Percentiles rank a stretch among this genome's conserved stretches.
Evolutionary conservation across 2,329 filamentous ascomycete species (phyloP).

Genomic region (Talaromyces sp.): DNA sequence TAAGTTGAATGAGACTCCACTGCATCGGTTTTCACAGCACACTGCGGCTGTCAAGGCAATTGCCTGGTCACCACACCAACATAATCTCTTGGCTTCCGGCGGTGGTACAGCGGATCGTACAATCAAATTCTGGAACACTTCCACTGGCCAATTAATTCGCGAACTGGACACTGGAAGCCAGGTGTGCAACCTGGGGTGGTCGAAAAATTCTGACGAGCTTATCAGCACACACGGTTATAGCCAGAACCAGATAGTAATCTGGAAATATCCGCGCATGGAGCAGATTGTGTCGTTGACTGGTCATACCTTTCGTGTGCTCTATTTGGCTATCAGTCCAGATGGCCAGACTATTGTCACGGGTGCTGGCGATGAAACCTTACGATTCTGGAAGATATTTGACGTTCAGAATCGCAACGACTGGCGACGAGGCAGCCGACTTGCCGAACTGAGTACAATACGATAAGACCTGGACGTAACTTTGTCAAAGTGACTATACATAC

Average conservation of each 20-base stretch:
- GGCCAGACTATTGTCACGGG: constrained; percentile 92
- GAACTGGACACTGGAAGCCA: constrained; percentile 96
- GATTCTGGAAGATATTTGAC: constrained; percentile 97
- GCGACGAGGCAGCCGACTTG: constrained; percentile 62
- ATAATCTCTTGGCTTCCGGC: constrained; percentile 87
- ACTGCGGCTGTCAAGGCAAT: constrained; percentile 97
- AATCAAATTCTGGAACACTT: constrained; percentile 97
- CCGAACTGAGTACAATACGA: constrained; percentile 81
- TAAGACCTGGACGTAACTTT: constrained; percentile 23
- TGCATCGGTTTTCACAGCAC: constrained; percentile 93
- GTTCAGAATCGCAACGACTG: constrained; percentile 66
- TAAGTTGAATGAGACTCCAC: constrained; percentile 83
- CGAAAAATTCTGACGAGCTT: constrained; percentile 94
- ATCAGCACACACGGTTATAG: constrained; percentile 96
- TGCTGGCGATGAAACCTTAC: constrained; percentile 89
- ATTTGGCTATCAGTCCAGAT: constrained; percentile 95
- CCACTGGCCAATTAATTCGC: constrained; percentile 73
- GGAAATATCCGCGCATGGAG: constrained; percentile 98
- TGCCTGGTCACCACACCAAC: constrained; percentile 94
- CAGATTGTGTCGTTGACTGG: constrained; percentile 93
- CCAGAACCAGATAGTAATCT: constrained; percentile 97
- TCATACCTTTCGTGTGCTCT: constrained; percentile 93
- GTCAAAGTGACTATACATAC: neutral
- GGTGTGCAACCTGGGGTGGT: constrained; percentile 98
- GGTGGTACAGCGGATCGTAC: constrained; percentile 92